Percentiles rank a stretch among this genome's conserved stretches.
Evolutionary conservation across 495 filamentous ascomycete species (phyloP).

Genomic region (Penicillium maclennaniae): DNA sequence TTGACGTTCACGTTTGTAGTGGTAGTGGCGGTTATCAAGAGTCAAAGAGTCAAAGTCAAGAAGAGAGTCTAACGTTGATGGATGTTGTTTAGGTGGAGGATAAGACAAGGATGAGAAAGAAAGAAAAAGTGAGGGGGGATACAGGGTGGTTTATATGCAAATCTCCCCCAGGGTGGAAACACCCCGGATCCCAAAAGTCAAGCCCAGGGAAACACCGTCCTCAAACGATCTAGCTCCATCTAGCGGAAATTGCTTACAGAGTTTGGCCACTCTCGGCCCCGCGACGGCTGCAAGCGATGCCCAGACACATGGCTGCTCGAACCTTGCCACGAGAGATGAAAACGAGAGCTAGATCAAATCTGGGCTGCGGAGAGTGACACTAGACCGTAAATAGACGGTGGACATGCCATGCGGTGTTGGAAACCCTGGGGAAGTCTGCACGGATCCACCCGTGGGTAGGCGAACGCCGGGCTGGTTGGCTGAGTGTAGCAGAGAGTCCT

Average conservation of each 20-base stretch:
- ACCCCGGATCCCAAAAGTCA: conserved; percentile 9
- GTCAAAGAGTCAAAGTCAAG: not conserved
- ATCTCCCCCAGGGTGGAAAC: not conserved
- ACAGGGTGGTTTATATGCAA: conserved; percentile 15
- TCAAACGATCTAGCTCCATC: conserved; percentile 6
- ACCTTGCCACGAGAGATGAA: conserved; percentile 3
- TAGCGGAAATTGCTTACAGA: conserved; percentile 6
- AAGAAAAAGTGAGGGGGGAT: not conserved
- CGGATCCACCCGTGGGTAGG: conserved; percentile 10
- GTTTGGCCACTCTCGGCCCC: conserved; percentile 12
- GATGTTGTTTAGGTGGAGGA: not conserved
- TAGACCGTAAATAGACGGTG: conserved; percentile 1
- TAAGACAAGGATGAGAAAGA: conserved; percentile 2
- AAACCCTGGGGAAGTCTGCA: conserved; percentile 20
- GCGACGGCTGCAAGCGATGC: not conserved
- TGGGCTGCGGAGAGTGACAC: conserved; percentile 8
- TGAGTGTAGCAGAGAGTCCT: not conserved
- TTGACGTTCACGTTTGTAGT: conserved; percentile 9
- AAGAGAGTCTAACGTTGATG: not conserved
- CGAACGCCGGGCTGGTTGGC: conserved; percentile 3
- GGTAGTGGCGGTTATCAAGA: conserved; percentile 1
- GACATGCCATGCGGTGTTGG: conserved; percentile 9
- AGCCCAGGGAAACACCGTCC: not conserved
- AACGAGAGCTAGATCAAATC: conserved; percentile 17
- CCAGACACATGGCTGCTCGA: conserved; percentile 4